These are phyloP conservation scores for Bolboschoenoplectus hybrid DNA, from an alignment of 202 grass and related monocot genomes.

Conservation along the genomic window DNA sequence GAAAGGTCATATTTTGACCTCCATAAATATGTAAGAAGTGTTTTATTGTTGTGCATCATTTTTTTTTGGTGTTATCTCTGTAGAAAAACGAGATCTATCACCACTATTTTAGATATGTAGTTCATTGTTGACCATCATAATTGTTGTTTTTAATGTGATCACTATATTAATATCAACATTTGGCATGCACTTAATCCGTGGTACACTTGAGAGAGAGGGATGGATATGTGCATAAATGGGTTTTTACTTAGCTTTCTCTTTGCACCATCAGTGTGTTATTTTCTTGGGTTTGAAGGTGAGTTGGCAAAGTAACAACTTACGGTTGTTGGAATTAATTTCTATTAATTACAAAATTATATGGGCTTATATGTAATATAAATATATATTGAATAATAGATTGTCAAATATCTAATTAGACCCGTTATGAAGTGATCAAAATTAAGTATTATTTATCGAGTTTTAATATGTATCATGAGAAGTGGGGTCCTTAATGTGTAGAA, in stretches of 20 bases:
- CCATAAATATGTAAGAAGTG: not conserved
- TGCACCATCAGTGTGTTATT: conserved; percentile 1
- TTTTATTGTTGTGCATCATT: no score
- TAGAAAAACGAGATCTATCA: no score
- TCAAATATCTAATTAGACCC: no score
- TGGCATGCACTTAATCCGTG: not conserved
- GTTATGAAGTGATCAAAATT: no score
- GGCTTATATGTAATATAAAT: no score
- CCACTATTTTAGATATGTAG: not conserved
- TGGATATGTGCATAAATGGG: not conserved
- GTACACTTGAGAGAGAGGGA: not conserved
- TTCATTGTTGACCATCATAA: not conserved
- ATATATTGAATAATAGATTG: no score
- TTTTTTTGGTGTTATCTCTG: no score
- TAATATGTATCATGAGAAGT: no score
- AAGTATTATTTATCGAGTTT: no score
- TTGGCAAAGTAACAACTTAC: conserved; percentile 11
- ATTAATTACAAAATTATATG: no score
- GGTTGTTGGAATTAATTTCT: no score
- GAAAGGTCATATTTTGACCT: not conserved
- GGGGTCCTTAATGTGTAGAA: no score
- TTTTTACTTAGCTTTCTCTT: not conserved
- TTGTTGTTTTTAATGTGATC: not conserved
- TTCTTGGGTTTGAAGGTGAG: not conserved
- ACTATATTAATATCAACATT: not conserved